Evolutionary conservation across 2,329 filamentous ascomycete species (phyloP).

Genomic region (Ceratocystis colombiana): DNA sequence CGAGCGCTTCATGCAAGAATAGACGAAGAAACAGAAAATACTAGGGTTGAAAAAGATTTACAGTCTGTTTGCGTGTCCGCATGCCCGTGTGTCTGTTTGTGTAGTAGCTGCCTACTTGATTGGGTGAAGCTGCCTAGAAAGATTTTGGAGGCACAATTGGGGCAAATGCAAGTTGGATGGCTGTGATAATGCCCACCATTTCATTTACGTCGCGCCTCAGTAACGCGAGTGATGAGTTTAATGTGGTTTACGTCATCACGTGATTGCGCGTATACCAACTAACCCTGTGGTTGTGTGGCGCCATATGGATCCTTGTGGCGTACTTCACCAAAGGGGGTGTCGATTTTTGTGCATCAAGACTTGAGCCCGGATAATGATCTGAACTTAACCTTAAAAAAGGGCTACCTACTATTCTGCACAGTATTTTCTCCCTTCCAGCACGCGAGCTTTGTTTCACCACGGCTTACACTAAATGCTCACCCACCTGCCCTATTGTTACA

Average conservation of each 20-base stretch:
- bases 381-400: constrained; percentile 4
- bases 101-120: not conserved
- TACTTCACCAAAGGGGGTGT: not conserved
- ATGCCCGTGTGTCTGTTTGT: not conserved
- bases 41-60: not conserved
- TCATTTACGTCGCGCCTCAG: not conserved
- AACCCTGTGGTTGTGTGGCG: not conserved
- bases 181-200: constrained; percentile 7
- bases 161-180: not conserved
- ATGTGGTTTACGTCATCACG: constrained; percentile 15
- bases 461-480: not conserved
- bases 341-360: not conserved
- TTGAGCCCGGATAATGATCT: not conserved
- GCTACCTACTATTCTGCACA: not conserved
- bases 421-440: not conserved
- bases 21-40: not conserved
- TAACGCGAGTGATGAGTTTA: not conserved
- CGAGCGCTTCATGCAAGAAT: not conserved
- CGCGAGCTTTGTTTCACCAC: not conserved
- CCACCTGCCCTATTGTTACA: not conserved
- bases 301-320: not conserved
- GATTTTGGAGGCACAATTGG: constrained; percentile 7
- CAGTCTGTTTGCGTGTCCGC: not conserved
- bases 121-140: constrained; percentile 7
- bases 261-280: constrained; percentile 6